Base-by-base conservation (phyloP, 805 yeast genomes). In the Candida xiaguanensis region DNA sequence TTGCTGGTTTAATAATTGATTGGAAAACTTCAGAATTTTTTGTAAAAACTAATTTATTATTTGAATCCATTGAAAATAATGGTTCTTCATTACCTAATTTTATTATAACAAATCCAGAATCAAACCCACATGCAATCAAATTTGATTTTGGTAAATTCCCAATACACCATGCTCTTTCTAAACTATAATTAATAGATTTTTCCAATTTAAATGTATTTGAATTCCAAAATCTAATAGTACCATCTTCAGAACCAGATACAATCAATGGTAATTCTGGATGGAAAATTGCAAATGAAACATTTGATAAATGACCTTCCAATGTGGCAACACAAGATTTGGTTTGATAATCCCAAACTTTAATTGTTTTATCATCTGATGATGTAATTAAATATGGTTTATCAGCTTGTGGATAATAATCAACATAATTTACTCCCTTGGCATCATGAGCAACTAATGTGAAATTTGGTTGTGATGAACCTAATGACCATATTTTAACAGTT, bases 81-180 rank as follows among this genome's bases (percentile, higher is more conserved):
- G 99, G 99, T 53, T 85, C 95, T 60, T 93, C 98, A 54, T 84
- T 87, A 55, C 99, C 99, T 43, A 93, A 65, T 47, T 89, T 85
- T 45, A 91, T 64, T 24, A 89, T 85, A n/a, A 88, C 83, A 50
- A 82, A 82, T 22, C 99, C 99, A 13, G 90, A 85, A 61, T 93
- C 99, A 53, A 87, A 90, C 51, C 99, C 99, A 44, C 90, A 77
- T 11, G 96, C 93, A 46, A 91, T 73, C 44, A 86, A 70, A 58
- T 87, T 88, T 35, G 87, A 77, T 30, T 74, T 65, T 48, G 81
- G 81, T 53, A 81, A 80, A 33, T 85, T 68, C 26, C 90, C 77
- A 38, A 85, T 79, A 73, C 98, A 90, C 99, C 99, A 93, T 38
- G 93, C 93, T 56, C 99, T 82, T 64, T 93, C 98, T 60, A 91